Evolutionary conservation across 2,329 filamentous ascomycete species (phyloP), one percentile per base, ranked within the genome.

Genomic region (Phyllosticta ampelicida): DNA sequence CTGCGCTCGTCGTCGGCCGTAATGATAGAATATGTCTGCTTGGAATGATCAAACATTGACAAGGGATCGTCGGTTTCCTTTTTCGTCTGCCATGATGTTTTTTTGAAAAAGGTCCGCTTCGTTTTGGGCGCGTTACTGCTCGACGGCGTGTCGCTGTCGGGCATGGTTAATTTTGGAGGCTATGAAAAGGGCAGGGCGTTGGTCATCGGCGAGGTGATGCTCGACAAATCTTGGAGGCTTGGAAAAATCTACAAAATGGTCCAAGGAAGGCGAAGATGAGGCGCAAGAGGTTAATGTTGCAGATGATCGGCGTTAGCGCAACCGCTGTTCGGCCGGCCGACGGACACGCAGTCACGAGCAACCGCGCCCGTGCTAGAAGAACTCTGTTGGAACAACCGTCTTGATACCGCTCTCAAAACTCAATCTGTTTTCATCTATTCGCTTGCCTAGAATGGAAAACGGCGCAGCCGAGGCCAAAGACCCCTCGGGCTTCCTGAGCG

Each of bases 401-500:
- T 44, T 44, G 11, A 44, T 44, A 21, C 56, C 5, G n/a, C n/a
- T 10, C 51, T 9, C 26, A 16, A 54, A 29, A 30, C 51, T 21
- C 51, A 54, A 19, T 1, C 19, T n/a, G 20, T 16, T 20, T 19
- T 19, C 44, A 29, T 30, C 51, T 29, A 30, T n/a, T 6, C 18
- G 19, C 53, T 13, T 52, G 20, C 16, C 53, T 61, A 72, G 63
- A 61, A 94, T 91, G 89, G 89, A 91, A 75, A 92, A 91, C 77
- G 84, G 83, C 61, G 78, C 79, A 62, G 75, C 74, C 60, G 89
- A 94, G 73, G 87, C 89, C 62, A 92, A 90, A 73, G 94, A 99
- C 73, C 94, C 94, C 3, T 95, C 91, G 11, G 86, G 87, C 64
- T 99, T 99, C 73, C 79, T 99, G 60, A 85, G 87, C 73, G 90